Evolutionary conservation across 768 basidiomycete genomes (phyloP).

Genomic region (Psilocybe cyanescens): DNA sequence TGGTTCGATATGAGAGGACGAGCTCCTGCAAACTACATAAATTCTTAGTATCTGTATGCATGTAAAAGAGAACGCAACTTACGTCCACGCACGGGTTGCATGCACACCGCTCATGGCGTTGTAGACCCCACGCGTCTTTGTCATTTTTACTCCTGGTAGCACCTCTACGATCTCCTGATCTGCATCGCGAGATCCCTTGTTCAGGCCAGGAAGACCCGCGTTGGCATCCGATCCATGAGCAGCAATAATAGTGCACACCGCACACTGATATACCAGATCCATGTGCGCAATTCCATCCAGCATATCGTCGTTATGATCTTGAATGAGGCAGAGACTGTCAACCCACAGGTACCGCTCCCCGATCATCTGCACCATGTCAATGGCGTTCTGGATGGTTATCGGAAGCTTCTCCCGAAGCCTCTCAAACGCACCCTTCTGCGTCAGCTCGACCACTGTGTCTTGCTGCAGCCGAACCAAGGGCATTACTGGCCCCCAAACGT

Average conservation of each 20-base stretch:
- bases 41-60: background rate
- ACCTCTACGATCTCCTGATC: background rate
- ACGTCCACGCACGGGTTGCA: slow-evolving; percentile 3
- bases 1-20: background rate
- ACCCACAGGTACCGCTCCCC: slow-evolving; percentile 11
- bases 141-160: slow-evolving; percentile 2
- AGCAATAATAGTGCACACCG: slow-evolving; percentile 1
- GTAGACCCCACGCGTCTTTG: slow-evolving; percentile 2
- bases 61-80: background rate
- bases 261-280: slow-evolving; percentile 6
- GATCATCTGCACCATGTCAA: background rate
- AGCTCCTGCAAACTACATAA: slow-evolving; percentile 2
- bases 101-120: background rate
- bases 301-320: slow-evolving; percentile 7
- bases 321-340: slow-evolving; percentile 7
- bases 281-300: slow-evolving; percentile 6
- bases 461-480: background rate
- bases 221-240: background rate
- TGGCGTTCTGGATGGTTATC: slow-evolving; percentile 1
- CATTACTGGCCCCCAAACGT: slow-evolving; percentile 6
- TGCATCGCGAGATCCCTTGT: background rate
- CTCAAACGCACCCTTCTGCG: background rate
- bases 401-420: background rate
- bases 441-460: background rate
- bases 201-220: background rate